A percentile compares a stretch with the other conserved stretches of the same genome.
These are phyloP conservation scores for Lycium ferocissimum DNA, from an alignment of 257 asterid genomes.

Conservation along the genomic window DNA sequence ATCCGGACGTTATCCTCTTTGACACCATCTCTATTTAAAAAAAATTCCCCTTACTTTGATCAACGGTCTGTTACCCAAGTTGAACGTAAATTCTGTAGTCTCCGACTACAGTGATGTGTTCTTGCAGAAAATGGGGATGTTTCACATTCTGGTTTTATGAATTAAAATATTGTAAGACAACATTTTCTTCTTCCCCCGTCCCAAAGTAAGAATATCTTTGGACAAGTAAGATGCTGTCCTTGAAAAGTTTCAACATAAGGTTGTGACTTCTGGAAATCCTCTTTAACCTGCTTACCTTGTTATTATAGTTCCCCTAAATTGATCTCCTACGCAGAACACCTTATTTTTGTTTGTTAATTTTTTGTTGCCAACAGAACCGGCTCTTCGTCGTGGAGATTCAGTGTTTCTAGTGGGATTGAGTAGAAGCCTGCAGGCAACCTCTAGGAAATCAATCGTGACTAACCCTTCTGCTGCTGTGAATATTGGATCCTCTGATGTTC, in stretches of 20 bases:
- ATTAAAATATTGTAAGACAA: slow-evolving; percentile 4
- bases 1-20: background rate
- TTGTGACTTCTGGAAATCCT: slow-evolving; percentile 22
- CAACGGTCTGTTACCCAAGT: background rate
- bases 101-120: slow-evolving; percentile 6
- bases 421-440: slow-evolving; percentile 96
- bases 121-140: slow-evolving; percentile 22
- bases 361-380: slow-evolving; percentile 69
- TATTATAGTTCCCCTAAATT: slow-evolving; percentile 5
- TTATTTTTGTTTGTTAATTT: slow-evolving; percentile 26
- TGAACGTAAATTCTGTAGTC: slow-evolving; percentile 23
- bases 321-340: slow-evolving; percentile 16
- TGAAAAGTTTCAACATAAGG: slow-evolving; percentile 10
- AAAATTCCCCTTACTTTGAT: slow-evolving; percentile 4
- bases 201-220: slow-evolving; percentile 15
- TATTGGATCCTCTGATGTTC: slow-evolving; percentile 90
- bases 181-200: background rate
- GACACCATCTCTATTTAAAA: background rate
- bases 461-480: slow-evolving; percentile 95
- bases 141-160: background rate
- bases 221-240: background rate
- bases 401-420: slow-evolving; percentile 96
- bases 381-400: slow-evolving; percentile 96
- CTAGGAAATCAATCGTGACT: slow-evolving; percentile 93
- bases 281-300: slow-evolving; percentile 6